These are phyloP conservation scores for Dacryopinax primogenitus DNA, from an alignment of 768 basidiomycete genomes.

Conservation along the genomic window DNA sequence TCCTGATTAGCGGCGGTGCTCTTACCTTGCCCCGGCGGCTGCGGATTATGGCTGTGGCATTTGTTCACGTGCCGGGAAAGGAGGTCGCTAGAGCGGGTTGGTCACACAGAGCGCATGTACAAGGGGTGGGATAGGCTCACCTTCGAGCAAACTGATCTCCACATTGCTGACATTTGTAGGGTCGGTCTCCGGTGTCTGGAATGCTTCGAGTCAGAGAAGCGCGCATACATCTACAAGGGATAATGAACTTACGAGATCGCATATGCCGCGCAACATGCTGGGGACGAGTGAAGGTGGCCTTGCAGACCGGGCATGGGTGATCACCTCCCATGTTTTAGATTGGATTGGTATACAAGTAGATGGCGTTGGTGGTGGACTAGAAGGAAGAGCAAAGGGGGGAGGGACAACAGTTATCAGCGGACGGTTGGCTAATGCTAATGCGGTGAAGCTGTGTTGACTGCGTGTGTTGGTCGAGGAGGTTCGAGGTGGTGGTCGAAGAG, in stretches of 20 bases:
- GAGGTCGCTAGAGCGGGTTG: slow-evolving; percentile 45
- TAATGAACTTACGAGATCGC: slow-evolving; percentile 47
- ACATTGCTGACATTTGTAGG: slow-evolving; percentile 78
- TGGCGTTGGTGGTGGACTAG: background rate
- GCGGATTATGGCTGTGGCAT: slow-evolving; percentile 61
- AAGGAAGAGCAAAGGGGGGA: background rate
- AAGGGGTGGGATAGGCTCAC: slow-evolving; percentile 27
- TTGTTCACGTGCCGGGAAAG: slow-evolving; percentile 80
- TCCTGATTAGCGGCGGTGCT: slow-evolving; percentile 10
- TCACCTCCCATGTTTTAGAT: slow-evolving; percentile 50
- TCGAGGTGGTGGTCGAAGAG: background rate
- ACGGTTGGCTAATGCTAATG: background rate
- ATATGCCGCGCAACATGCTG: slow-evolving; percentile 85
- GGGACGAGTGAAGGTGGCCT: slow-evolving; percentile 75
- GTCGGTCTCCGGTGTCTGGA: slow-evolving; percentile 75
- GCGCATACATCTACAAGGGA: slow-evolving; percentile 15
- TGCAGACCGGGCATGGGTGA: slow-evolving; percentile 78
- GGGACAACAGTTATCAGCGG: background rate
- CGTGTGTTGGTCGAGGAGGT: background rate
- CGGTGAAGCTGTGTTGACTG: background rate
- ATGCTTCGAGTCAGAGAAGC: slow-evolving; percentile 14
- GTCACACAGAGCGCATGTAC: slow-evolving; percentile 6
- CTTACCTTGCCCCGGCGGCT: background rate
- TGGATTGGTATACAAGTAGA: background rate
- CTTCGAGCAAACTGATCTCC: slow-evolving; percentile 84